Evolutionary conservation across 768 basidiomycete species (phyloP).

Genomic region (Tylopilus rubrobrunneus): DNA sequence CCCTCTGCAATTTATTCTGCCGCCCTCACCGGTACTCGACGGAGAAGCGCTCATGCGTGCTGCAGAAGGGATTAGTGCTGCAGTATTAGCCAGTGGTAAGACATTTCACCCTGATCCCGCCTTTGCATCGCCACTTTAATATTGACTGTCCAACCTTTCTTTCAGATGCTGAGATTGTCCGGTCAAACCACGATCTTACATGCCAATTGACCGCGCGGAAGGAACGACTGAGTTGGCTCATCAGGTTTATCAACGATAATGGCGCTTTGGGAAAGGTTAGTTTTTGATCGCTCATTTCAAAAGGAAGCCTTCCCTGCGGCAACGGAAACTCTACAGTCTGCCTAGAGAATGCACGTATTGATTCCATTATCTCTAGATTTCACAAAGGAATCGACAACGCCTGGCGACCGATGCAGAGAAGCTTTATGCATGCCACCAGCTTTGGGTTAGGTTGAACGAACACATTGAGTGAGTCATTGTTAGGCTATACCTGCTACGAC

Average conservation of each 20-base stretch:
- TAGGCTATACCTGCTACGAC: no score
- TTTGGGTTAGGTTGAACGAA: conserved; percentile 78
- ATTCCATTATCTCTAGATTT: conserved; percentile 52
- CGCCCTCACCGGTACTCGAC: conserved; percentile 61
- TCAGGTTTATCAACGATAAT: conserved; percentile 86
- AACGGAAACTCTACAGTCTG: no score
- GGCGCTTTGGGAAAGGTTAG: conserved; percentile 69
- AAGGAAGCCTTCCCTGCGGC: no score
- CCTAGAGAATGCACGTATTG: neutral
- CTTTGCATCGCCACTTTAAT: neutral
- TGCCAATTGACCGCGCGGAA: conserved; percentile 73
- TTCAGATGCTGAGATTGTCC: conserved; percentile 62
- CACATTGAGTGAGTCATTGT: conserved; percentile 49
- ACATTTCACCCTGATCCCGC: neutral
- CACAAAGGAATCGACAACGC: conserved; percentile 70
- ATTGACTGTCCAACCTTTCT: neutral
- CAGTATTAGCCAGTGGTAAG: conserved; percentile 71
- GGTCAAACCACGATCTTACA: conserved; percentile 74
- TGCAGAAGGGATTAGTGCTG: conserved; percentile 69
- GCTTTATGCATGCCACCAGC: conserved; percentile 70
- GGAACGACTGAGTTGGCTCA: conserved; percentile 78
- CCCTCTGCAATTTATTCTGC: conserved; percentile 76
- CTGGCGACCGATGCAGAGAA: conserved; percentile 85
- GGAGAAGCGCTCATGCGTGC: conserved; percentile 76
- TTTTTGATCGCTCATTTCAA: neutral